A percentile compares a stretch with the other conserved stretches of the same genome.
phyloP scores from a whole-genome alignment of 495 filamentous ascomycete genomes.

The Aspergillus avenaceus region DNA sequence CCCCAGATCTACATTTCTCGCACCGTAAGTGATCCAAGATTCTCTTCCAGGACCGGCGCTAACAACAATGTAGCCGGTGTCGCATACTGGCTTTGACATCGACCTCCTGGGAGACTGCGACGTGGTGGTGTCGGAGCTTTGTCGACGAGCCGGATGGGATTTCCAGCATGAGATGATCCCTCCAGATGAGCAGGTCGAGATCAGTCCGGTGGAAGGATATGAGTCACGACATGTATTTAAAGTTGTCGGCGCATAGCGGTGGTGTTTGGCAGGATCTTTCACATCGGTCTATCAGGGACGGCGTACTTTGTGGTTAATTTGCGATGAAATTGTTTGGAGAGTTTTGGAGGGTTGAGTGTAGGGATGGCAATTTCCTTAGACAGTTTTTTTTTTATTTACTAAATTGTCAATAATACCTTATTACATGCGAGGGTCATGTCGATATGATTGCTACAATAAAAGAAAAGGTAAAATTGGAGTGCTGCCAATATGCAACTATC shows the following conservation, averaged over 20 bases:
- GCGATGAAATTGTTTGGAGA: constrained; percentile 3
- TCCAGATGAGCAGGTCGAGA: constrained; percentile 55
- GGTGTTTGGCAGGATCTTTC: constrained; percentile 34
- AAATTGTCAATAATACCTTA: no score
- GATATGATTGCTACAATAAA: no score
- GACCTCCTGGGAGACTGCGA: constrained; percentile 94
- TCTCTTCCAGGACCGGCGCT: constrained; percentile 1
- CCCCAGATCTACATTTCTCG: constrained; percentile 94
- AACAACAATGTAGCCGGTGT: constrained; percentile 54
- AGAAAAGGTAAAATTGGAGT: no score
- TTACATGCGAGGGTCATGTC: no score
- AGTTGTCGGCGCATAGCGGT: constrained; percentile 42
- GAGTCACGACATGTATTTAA: constrained; percentile 62
- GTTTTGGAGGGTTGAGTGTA: neutral
- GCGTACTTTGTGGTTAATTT: constrained; percentile 23
- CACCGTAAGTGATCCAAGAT: constrained; percentile 48
- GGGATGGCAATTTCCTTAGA: constrained; percentile 2
- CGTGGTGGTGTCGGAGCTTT: constrained; percentile 83
- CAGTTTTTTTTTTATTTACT: neutral
- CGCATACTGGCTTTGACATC: constrained; percentile 91
- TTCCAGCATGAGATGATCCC: constrained; percentile 83
- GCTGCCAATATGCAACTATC: no score
- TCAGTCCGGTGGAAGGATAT: constrained; percentile 57
- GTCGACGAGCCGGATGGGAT: constrained; percentile 81
- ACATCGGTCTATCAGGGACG: constrained; percentile 20